Evolutionary conservation across 805 yeast genomes (phyloP), one percentile per base, ranked within the genome.

Genomic region (Ogataea henricii): DNA sequence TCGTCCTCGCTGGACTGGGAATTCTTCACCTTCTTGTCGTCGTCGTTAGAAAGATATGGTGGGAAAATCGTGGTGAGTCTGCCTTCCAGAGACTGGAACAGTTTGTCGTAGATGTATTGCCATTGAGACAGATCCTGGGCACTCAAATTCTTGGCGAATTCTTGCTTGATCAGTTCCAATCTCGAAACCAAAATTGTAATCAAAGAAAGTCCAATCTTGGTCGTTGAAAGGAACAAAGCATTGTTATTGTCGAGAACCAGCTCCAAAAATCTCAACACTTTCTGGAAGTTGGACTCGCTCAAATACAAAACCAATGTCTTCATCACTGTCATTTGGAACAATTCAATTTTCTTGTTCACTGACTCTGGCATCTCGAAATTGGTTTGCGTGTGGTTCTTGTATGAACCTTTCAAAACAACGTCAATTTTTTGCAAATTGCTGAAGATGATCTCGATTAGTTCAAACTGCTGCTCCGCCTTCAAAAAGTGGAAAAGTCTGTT

Each of bases 101-200:
- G 71, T 57, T 81, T 83, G 66, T 89, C 95, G 66, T 92, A 92
- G 47, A 89, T 82, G 45, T 77, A 74, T 37, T 85, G 77, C 97
- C 97, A 91, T 57, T 75, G 81, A 3, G 81, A 74, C 49, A 80
- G 66, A 57, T 79, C 85, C 33, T 78, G 77, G 3, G 79, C 82
- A 30, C 74, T 73, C 54, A 68, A 79, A 56, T 64, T 70, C 63
- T 51, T 52, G 2, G 63, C 40, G 22, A 82, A 83, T 62, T 91
- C 96, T 64, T 95, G 97, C 61, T 85, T 85, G 60, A 92, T 86
- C 59, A 91, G 79, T 66, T 92, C 97, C 27, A 96, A 92, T 60
- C 97, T 82, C 4, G 97, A 89, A 48, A 91, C 82, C 53, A 92
- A 73, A n/a, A 95, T 88, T 0, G 97, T 92, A 46, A 92, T 78